phyloP scores from a whole-genome alignment of 2,329 filamentous ascomycete species.

The Drechmeria coniospora region DNA sequence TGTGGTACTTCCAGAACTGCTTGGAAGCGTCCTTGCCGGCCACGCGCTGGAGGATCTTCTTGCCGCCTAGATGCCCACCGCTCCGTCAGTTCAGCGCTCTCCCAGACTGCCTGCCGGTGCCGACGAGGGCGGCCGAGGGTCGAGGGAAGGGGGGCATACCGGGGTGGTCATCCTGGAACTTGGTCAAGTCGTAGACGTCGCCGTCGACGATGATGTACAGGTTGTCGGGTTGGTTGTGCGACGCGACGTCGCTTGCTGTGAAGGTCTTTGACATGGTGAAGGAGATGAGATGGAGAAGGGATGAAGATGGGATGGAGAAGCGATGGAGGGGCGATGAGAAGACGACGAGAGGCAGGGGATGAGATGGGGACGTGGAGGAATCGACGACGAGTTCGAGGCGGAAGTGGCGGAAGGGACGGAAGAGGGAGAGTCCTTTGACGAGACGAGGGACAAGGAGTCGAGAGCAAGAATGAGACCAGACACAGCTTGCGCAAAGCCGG shows the following conservation, averaged over 20 bases:
- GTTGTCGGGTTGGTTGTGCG: slow-evolving; percentile 76
- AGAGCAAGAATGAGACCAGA: no score
- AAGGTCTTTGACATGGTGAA: slow-evolving; percentile 77
- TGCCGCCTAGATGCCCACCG: slow-evolving; percentile 30
- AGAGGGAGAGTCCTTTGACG: no score
- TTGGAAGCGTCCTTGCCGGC: slow-evolving; percentile 52
- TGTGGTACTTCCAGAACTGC: slow-evolving; percentile 65
- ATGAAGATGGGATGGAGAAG: no score
- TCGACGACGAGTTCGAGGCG: no score
- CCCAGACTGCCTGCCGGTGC: not conserved
- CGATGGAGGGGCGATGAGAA: no score
- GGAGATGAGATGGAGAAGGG: no score
- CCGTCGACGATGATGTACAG: slow-evolving; percentile 86
- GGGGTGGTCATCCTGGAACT: slow-evolving; percentile 73
- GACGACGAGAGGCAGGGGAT: no score
- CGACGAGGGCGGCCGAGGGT: no score
- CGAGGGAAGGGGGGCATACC: slow-evolving; percentile 36
- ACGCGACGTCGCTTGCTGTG: slow-evolving; percentile 68
- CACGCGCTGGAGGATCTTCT: slow-evolving; percentile 49
- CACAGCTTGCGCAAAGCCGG: no score
- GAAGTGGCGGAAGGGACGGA: no score
- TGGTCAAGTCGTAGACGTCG: slow-evolving; percentile 90
- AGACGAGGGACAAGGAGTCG: no score
- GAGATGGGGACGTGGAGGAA: no score
- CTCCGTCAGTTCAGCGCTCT: not conserved